A percentile compares a stretch with the other conserved stretches of the same genome.
Conservation (phyloP, 1,284 basidiomycete genomes). For the Pseudozyma thailandica region DNA sequence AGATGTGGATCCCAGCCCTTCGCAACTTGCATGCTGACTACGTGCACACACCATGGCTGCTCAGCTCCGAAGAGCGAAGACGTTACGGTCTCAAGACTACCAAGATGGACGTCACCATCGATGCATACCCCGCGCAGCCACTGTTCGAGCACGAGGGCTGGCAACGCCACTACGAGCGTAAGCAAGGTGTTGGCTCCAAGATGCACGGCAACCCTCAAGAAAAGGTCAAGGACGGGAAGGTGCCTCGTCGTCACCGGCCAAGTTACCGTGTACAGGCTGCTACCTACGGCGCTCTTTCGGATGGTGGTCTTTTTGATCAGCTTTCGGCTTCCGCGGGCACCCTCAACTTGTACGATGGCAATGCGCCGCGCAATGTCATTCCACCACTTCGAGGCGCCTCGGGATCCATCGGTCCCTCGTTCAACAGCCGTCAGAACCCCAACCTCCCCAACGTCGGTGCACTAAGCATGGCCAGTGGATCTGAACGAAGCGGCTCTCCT, state of each 20-base stretch:
- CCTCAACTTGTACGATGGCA: constrained; percentile 3
- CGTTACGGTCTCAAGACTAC: constrained; percentile 60
- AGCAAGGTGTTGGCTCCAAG: constrained; percentile 59
- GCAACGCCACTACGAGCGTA: constrained; percentile 60
- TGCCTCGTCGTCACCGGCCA: constrained; percentile 48
- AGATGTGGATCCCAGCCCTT: constrained; percentile 71
- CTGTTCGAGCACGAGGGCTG: constrained; percentile 58
- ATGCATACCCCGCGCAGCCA: constrained; percentile 55
- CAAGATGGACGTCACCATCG: constrained; percentile 55
- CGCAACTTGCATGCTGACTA: constrained; percentile 66
- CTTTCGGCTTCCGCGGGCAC: constrained; percentile 40
- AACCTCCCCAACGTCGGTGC: constrained; percentile 17
- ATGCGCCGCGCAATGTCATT: constrained; percentile 32
- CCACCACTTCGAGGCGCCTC: constrained; percentile 36
- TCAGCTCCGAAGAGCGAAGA: constrained; percentile 50
- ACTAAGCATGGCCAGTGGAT: constrained; percentile 15
- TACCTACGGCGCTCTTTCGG: constrained; percentile 37
- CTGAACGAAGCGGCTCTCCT: constrained; percentile 28
- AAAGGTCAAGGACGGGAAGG: constrained; percentile 62
- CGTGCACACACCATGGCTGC: constrained; percentile 64
- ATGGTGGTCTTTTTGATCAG: constrained; percentile 24
- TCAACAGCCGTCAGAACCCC: constrained; percentile 16
- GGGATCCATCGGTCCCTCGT: constrained; percentile 36
- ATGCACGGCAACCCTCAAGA: constrained; percentile 64
- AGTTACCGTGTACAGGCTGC: constrained; percentile 29